phyloP scores from a whole-genome alignment of 2,329 filamentous ascomycete species.

The Aureobasidium lini region DNA sequence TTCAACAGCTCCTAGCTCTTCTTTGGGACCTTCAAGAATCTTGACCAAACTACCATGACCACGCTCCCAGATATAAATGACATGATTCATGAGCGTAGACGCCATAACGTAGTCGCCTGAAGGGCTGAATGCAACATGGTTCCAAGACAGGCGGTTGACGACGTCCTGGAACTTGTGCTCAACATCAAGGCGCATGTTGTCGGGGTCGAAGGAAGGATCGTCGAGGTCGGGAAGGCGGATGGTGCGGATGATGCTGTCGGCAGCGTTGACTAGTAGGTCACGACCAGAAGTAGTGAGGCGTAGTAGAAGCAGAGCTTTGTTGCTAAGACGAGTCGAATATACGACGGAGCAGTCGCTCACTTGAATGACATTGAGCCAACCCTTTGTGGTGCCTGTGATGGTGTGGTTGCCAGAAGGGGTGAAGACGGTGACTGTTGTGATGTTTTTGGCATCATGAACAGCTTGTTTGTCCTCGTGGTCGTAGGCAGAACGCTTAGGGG shows the following conservation, averaged over 20 bases:
- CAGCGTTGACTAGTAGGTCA: conserved; percentile 84
- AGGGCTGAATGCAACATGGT: conserved; percentile 90
- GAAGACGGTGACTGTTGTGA: conserved; percentile 88
- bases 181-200: conserved; percentile 80
- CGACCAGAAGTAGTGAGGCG: conserved; percentile 77
- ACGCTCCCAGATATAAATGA: conserved; percentile 97
- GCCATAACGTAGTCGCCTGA: conserved; percentile 94
- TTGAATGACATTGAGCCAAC: conserved; percentile 92
- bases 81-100: conserved; percentile 95
- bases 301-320: conserved; percentile 79
- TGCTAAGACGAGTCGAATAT: conserved; percentile 81
- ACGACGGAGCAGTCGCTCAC: conserved; percentile 72
- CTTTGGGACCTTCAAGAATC: conserved; percentile 92
- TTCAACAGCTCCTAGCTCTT: conserved; percentile 93
- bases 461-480: conserved; percentile 80
- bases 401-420: conserved; percentile 80
- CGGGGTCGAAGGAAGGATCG: conserved; percentile 60
- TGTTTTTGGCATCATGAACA: conserved; percentile 88
- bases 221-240: conserved; percentile 74
- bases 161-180: conserved; percentile 99
- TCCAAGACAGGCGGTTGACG: conserved; percentile 92
- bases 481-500: conserved; percentile 64
- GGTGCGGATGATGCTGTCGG: conserved; percentile 90
- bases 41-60: conserved; percentile 89
- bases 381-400: conserved; percentile 87